Base-by-base conservation (phyloP, 1,139 yeast species). In the Geotrichum candidum region DNA sequence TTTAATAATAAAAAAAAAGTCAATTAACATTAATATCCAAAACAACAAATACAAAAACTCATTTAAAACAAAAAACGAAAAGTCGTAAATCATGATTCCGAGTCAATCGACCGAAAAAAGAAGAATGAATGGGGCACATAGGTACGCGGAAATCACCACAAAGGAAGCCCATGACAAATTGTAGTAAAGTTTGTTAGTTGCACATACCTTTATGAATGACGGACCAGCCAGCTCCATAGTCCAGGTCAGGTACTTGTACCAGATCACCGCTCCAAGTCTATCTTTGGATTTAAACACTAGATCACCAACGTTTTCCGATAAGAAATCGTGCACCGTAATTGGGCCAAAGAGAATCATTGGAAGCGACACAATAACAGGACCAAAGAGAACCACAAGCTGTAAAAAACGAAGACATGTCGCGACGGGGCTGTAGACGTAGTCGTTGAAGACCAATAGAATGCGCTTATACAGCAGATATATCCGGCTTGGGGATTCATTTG, bases 171-270 rank as follows among this genome's bases (percentile, higher is more conserved):
- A 58, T 11, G 45, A 11, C 31, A 55, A 13, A 13, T 63, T 46
- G 57, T 65, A 67, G 15, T 65, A 65, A 45, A 60, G 61, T 25
- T 63, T 56, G 53, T 65, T 65, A 64, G 63, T 57, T 66, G 33
- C 27, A 50, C 58, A 27, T 60, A 70, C 73, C 72, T 94, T 94
- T 65, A 94, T 90, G 74, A 94, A 94, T 6, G 96, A 87, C 1
- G 99, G 96, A 0, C 99, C 99, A 0, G 97, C 97, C 35, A 79
- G 66, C 72, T 94, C 97, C 65, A 95, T 84, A 0, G 88, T 78
- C 76, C 83, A 77, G 59, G 92, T 80, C 51, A 92, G 74, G 63
- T 86, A 77, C 61, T 75, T 74, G 73, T 82, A 92, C 97, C 97
- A 94, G 33, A 85, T 58, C 33, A 80, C 69, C 0, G 92, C 83